Evolutionary conservation across 176 grass and related monocot species (phyloP), one percentile per base, ranked within the genome.

Genomic region (Pontederia paniculata): DNA sequence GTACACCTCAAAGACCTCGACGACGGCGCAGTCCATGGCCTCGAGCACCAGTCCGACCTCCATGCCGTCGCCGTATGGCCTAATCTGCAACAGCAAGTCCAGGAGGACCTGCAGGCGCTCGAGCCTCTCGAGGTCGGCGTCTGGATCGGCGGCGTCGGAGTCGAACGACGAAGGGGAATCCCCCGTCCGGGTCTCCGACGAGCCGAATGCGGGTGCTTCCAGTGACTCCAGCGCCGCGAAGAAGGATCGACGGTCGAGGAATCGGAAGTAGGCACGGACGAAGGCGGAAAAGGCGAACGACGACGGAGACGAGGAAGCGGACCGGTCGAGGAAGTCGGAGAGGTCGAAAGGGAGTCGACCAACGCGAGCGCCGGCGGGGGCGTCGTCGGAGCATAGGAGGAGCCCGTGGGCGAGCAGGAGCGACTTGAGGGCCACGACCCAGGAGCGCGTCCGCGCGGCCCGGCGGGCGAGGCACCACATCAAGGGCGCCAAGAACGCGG

Each of bases 1-100:
- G 80, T 94, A 88, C 2, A 94, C 89, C 58, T 94, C 89, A 66
- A 94, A 94, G 60, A 88, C 84, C 80, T 94, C 84, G 60, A 94
- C 76, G 50, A 81, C 77, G 13, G 79, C 80, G 46, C 84, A 88
- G 54, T 94, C 83, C 84, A 94, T 94, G 0, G 84, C 89, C 52
- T 94, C 89, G 20, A 94, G 65, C 4, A 94, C 31, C 44, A 94
- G 80, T 10, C 61, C 78, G 11, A 68, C 48, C 68, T 84, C 80
- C 84, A 94, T 81, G 44, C 77, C 89, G 58, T 88, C 77, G 9
- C 69, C 80, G 54, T 88, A 94, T 21, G 89, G 89, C 11, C 84
- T 68, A 60, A 88, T 88, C 19, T 94, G 72, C 80, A 94, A 77
- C 43, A 94, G 71, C 63, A 94, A 66, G 44, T 83, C 77, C 19